Base-by-base conservation (phyloP, 192 early-diverging fungal genomes). In the Rhizophagus prolifer region DNA sequence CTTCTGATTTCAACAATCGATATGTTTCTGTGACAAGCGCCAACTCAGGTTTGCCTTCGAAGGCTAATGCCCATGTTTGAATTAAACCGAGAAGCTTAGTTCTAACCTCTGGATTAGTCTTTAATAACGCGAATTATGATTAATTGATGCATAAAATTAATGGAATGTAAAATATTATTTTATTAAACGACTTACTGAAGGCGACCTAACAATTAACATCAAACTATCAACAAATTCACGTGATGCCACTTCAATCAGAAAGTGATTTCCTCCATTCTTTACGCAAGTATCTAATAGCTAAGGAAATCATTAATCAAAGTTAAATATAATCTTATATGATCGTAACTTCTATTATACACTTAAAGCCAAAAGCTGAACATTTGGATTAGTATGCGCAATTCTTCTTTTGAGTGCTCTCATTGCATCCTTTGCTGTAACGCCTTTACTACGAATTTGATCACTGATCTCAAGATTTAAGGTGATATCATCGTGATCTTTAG, bases 201-300 rank as follows among this genome's bases (percentile, higher is more conserved):
- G 82, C 25, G 85, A 70, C 25, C 86, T 87, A 23, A 88, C 75
- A 14, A 97, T 78, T 1, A 86, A 86, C 1, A 89, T 87, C 54
- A 98, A 79, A 61, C 93, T 89, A 80, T 98, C 96, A 46, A 95
- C 88, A 82, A 99, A 98, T 61, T 98, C 96, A 50, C 93, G 86
- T 9, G 90, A 88, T 10, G 96, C 92, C 54, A 98, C 85, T 80
- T 98, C 94, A 16, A 90, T 86, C 58, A 97, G 81, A 80, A 99
- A 95, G 50, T 92, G 89, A 31, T 85, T 80, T 3, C 97, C 97
- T 36, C 92, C 92, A 82, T 99, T 99, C 83, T 99, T 99, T 26
- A 98, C 94, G 78, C 94, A 96, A 41, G 92, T 92, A 81, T 99
- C 97, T 2, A 90, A 85, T 58, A 98, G 83, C 90, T 95, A 79